Base-by-base conservation (phyloP, 352 stramenopile species). In the Lagenidium giganteum region DNA sequence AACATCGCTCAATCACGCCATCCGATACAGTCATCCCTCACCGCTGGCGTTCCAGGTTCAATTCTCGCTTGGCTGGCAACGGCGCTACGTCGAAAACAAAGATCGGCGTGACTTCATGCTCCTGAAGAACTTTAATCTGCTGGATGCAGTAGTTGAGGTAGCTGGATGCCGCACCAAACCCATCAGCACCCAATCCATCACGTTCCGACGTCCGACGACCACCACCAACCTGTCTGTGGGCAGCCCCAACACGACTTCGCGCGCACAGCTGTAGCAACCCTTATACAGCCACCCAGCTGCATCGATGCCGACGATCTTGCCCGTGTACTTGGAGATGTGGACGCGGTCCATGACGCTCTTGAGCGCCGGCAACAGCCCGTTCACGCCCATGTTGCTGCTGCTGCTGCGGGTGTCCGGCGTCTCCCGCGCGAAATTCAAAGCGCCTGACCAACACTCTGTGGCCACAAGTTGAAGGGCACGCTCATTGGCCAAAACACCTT, bases 61-160 rank as follows among this genome's bases (percentile, higher is more conserved):
- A 67, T 21, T 67, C 67, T 3, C 54, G 61, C 57, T 98, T 98
- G 7, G 83, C 80, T 0, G 93, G 90, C 18, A 98, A 40, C 42
- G 83, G 56, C 8, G 75, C 91, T n/a, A 93, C 94, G 55, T 98
- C 94, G 25, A 98, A 98, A 8, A 98, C 90, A 9, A 98, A 68
- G 18, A 95, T 65, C 13, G 89, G 92, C 12, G 65, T 89, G 43
- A 98, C 72, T 7, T 80, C 56, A 47, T 95, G 66, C 12, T 80
- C 46, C 37, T 87, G 67, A 14, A 98, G 66, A 36, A 96, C 26
- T 25, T 96, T 83, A 35, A 98, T 73, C 40, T 88, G 82, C 43
- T 87, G 58, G 39, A 98, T 55, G 41, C 77, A 94, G 51, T 83
- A 96, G 40, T 87, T 74, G 14, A 97, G 62, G 45, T 96, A 93